Evolutionary conservation across 1,139 yeast genomes (phyloP), one percentile per base, ranked within the genome.

Genomic region (Debaryomycetaceae sp.): DNA sequence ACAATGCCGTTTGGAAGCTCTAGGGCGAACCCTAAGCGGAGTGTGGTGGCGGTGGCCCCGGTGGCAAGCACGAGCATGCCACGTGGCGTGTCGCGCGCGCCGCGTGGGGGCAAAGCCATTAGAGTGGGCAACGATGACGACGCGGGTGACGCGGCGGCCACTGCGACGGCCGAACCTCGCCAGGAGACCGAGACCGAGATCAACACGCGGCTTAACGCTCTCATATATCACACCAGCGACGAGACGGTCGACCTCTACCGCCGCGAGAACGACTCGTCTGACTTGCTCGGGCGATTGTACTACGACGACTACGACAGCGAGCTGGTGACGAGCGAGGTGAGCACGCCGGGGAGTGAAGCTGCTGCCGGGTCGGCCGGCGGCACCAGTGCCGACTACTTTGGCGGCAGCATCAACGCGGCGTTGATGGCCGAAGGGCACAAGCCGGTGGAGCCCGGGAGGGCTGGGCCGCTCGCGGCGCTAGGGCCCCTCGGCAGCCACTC

Each of bases 261-360:
- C 34, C 52, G 46, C 33, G 67, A 66, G 38, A 64, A 65, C 43
- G 57, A 56, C 36, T 53, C 64, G 7, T 57, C 65, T 25, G 74
- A 67, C 41, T 52, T 66, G 23, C 43, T 66, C 34, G 73, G 72
- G 2, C 41, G 74, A 31, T 49, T 67, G 16, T 66, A 66, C 43
- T 66, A 61, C 38, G 74, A 67, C 41, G 71, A 66, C 34, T 67
- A 54, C 40, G 68, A 63, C 35, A 57, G 65, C 3, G 66, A 60
- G 25, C 49, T 61, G 2, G 31, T 53, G 6, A 36, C 42, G 19
- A 31, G 24, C 11, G 26, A 28, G 8, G 1, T 21, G 37, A 6
- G 40, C 34, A n/a, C n/a, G n/a, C 8, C 44, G n/a, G n/a, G n/a
- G n/a, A n/a, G n/a, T n/a, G 53, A 4, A 57, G 57, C 5, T 27